A percentile compares a stretch with the other conserved stretches of the same genome.
These are phyloP conservation scores for Paracoccidioides brasiliensis DNA, from an alignment of 2,329 filamentous ascomycete species.

Conservation along the genomic window DNA sequence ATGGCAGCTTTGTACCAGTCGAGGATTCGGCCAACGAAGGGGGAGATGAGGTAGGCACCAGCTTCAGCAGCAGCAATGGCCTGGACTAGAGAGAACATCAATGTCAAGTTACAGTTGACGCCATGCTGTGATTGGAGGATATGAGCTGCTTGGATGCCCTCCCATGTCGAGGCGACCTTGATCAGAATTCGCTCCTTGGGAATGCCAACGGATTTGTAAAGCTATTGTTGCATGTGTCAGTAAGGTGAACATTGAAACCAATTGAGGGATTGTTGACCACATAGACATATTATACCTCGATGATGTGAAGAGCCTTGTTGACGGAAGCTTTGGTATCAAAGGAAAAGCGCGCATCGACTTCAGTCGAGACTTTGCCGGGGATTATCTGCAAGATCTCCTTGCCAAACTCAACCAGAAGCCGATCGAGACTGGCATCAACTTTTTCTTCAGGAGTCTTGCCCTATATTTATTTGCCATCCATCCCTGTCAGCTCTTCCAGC, in stretches of 20 bases:
- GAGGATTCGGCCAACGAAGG: constrained; percentile 97
- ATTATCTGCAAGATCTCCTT: constrained; percentile 95
- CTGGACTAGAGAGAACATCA: constrained; percentile 94
- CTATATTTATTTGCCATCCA: constrained; percentile 18
- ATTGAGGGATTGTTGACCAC: neutral
- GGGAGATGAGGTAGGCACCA: constrained; percentile 91
- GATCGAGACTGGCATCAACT: constrained; percentile 82
- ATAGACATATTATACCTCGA: constrained; percentile 54
- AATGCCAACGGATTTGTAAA: constrained; percentile 88
- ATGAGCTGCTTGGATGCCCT: constrained; percentile 97
- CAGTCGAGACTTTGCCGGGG: constrained; percentile 95
- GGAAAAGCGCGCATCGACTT: constrained; percentile 91
- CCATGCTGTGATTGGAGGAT: constrained; percentile 91
- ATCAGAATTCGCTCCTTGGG: constrained; percentile 90
- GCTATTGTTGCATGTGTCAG: constrained; percentile 38
- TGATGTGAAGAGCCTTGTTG: constrained; percentile 92
- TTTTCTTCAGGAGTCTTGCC: constrained; percentile 58
- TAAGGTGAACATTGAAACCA: constrained; percentile 14
- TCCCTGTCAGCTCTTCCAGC: neutral
- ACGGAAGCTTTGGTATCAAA: constrained; percentile 90
- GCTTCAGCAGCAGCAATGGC: constrained; percentile 94
- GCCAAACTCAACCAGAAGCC: constrained; percentile 93
- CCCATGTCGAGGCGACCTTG: constrained; percentile 98
- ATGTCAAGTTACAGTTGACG: constrained; percentile 97
- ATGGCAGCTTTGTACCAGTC: constrained; percentile 97